phyloP scores from a whole-genome alignment of 2,329 filamentous ascomycete genomes.

The Diaporthe caulivora region DNA sequence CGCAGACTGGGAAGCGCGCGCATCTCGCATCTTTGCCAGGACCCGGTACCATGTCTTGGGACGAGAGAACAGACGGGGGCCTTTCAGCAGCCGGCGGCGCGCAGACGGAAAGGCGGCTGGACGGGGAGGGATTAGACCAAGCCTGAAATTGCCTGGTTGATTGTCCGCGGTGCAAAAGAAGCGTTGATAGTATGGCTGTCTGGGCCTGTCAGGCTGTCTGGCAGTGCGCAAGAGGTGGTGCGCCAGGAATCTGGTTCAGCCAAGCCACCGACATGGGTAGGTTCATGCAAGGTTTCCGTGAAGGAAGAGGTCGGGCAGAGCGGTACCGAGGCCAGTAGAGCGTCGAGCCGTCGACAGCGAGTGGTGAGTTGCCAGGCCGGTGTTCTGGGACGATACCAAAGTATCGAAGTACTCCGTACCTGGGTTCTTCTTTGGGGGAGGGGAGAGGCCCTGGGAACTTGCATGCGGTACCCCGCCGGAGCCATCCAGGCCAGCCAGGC shows the following conservation, averaged over 20 bases:
- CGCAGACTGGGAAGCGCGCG: background rate
- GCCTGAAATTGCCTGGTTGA: slow-evolving; percentile 4
- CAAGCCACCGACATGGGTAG: slow-evolving; percentile 17
- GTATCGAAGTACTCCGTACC: background rate
- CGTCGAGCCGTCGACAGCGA: slow-evolving; percentile 1
- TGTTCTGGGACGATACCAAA: background rate
- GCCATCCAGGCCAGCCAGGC: slow-evolving; percentile 7
- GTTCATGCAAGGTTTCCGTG: slow-evolving; percentile 27
- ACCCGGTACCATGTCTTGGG: background rate
- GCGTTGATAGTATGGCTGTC: no score
- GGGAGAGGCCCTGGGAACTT: background rate
- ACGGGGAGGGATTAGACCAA: slow-evolving; percentile 13
- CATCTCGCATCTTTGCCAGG: background rate
- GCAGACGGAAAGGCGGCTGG: slow-evolving; percentile 11
- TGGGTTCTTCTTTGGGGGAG: background rate
- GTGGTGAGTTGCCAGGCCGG: background rate
- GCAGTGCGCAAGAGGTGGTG: background rate
- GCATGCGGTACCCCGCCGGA: slow-evolving; percentile 30
- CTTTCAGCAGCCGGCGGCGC: background rate
- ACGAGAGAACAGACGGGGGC: background rate
- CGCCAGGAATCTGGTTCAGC: slow-evolving; percentile 21
- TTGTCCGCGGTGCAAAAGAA: background rate
- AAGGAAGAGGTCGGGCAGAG: slow-evolving; percentile 15
- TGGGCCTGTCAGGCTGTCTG: background rate
- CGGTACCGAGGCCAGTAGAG: slow-evolving; percentile 3